Conservation (phyloP, 139 green algal genomes). For the Spirogloea muscicola region DNA sequence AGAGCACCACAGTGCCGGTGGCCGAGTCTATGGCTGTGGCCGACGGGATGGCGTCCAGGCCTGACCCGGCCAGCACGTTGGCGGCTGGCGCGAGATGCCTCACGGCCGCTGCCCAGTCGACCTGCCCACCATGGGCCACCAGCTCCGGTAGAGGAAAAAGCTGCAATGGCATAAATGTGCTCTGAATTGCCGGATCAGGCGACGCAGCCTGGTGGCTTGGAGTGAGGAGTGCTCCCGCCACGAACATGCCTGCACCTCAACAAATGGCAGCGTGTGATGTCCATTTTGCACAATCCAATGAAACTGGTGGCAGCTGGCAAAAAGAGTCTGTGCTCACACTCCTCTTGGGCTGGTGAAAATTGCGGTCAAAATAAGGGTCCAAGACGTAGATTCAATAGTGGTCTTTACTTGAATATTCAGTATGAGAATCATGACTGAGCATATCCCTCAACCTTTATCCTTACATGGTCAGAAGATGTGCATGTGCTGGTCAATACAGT, state of each 20-base stretch:
- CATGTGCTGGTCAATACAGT: too few relatives aligned
- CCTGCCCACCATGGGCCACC: not conserved
- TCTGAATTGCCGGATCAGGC: not conserved
- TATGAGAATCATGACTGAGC: too few relatives aligned
- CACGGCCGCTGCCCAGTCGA: not conserved
- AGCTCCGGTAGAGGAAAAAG: slow-evolving; percentile 1
- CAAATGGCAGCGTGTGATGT: too few relatives aligned
- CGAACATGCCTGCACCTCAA: not conserved
- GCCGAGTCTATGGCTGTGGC: slow-evolving; percentile 1
- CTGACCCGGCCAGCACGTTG: not conserved
- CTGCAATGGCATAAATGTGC: slow-evolving; percentile 15
- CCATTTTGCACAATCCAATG: too few relatives aligned
- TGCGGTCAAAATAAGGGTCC: too few relatives aligned
- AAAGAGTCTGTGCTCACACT: too few relatives aligned
- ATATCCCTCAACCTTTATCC: too few relatives aligned
- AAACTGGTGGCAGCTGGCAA: too few relatives aligned
- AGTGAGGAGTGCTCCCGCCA: slow-evolving; percentile 5
- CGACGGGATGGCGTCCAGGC: not conserved
- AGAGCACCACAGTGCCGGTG: slow-evolving; percentile 17
- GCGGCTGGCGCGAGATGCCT: not conserved
- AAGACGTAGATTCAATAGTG: too few relatives aligned
- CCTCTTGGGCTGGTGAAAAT: too few relatives aligned
- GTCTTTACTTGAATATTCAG: too few relatives aligned
- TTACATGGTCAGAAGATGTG: too few relatives aligned
- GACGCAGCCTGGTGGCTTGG: not conserved